Evolutionary conservation across 164 flowering plant species (phyloP), one percentile per base, ranked within the genome.

Genomic region (Umbilicus rupestris): DNA sequence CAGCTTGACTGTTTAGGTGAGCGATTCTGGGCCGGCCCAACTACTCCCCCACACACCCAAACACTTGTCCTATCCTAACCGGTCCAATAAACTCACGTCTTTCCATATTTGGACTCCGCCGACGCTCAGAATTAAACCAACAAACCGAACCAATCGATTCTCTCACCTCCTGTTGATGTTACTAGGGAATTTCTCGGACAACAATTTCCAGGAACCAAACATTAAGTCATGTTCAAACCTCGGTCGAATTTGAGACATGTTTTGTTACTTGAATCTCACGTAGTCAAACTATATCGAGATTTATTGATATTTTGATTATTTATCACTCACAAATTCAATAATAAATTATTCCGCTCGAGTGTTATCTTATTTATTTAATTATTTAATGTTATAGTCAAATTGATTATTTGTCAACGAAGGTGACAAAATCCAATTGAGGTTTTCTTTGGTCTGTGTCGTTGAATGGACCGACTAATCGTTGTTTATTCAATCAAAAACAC

Each of bases 371-470:
- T 35, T 35, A 16, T 50, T 20, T 50, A 50, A 20, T 47, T 46
- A 17, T 46, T 46, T 45, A 45, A n/a, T n/a, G n/a, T 45, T 19
- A 47, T 0, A 50, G 28, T 20, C 3, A 50, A 50, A 22, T n/a
- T n/a, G n/a, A n/a, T n/a, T n/a, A n/a, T n/a, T n/a, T n/a, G 57
- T 50, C 57, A 50, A 50, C 11, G 8, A 50, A 15, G 28, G 22
- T 22, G 57, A 20, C 52, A 47, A 50, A 50, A 50, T 50, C 28
- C 7, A 20, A 26, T 50, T 7, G 22, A 20, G 57, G 28, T 50
- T 50, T 50, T 50, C 57, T 50, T 50, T 50, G 57, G 57, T 50
- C 29, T 50, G 14, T 50, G 57, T 22, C 26, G 28, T 50, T 50
- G 57, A 50, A 50, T 20, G 29, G 57, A 50, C 57, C 28, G 29